Base-by-base conservation (phyloP, 1,284 basidiomycete genomes). In the Marasmius fiardii region DNA sequence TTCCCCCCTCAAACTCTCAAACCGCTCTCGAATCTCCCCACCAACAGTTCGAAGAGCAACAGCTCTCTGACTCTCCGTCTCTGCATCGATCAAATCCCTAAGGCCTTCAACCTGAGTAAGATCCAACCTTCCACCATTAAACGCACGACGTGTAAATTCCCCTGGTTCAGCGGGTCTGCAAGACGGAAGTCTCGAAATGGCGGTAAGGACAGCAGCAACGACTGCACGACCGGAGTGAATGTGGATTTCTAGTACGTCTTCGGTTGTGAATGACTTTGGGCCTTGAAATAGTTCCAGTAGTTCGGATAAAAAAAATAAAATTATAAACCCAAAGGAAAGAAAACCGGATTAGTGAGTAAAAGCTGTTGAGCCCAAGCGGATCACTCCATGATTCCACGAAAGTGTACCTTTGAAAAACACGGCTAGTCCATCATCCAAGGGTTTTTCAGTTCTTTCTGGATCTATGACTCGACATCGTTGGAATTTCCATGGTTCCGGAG, bases 171-270 rank as follows among this genome's bases (percentile, higher is more conserved):
- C 93, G 4, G 86, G 86, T 7, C 93, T 82, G 55, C 85, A 83
- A 56, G 74, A 79, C 0, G 81, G 78, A 12, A 92, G 60, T 51
- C 65, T 66, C 0, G 85, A 80, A 6, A 95, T 73, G 1, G 88
- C 82, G 2, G 69, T 64, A 20, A 95, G 78, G 10, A 92, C 74
- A 2, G 89, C 83, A 2, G 84, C 71, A 58, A 93, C 78, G 34
- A 94, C 79, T 0, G 93, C 91, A 5, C 85, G 78, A 0, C 92
- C 91, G n/a, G 92, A 94, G 67, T 96, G 93, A 26, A 92, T 73
- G 68, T 96, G 93, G 34, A 96, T 70, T 67, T 96, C 93, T 5
- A 96, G 66, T n/a, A 87, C 85, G 45, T 89, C 85, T 65, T 93
- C 86, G 0, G 86, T 86, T 0, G 93, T 95, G 64, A 90, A 94